Evolutionary conservation across 2,329 filamentous ascomycete species (phyloP), one percentile per base, ranked within the genome.

Genomic region (Fusarium piperis): DNA sequence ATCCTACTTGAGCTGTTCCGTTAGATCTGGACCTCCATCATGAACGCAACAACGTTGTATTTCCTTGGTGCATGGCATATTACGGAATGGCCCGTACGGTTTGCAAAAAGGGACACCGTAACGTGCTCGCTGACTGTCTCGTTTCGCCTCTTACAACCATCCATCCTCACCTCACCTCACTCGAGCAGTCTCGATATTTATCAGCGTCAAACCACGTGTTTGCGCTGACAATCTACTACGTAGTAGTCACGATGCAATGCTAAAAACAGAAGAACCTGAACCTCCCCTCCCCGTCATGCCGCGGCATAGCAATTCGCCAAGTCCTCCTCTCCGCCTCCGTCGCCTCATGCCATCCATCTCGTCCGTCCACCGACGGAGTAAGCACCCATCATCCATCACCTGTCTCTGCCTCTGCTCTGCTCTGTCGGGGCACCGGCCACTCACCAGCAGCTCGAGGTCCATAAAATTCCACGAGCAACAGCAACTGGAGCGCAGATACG

Each of bases 21-120:
- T 57, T 44, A 18, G n/a, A 12, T 53, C 41, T 30, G 26, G 38
- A 33, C 53, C 20, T 26, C 26, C 44, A 48, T 30, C 26, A 23
- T 23, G 23, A 5, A 30, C 26, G 44, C 44, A 59, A 71, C 68
- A 72, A 69, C 68, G 64, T 71, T 71, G 64, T 68, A 69, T 32
- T 39, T n/a, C 6, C 26, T 28, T 48, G 44, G 41, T 46, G 41
- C 11, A 23, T 44, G 13, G 26, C 44, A 48, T 48, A 35, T 32
- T 32, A 48, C 44, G 44, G 26, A 48, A 48, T 48, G 44, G 44
- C 41, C 44, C 44, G 10, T 48, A 48, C 44, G 44, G 26, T 48
- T 48, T 30, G 44, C 26, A 15, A 28, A 56, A 36, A 12, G 23
- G 23, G 20, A 26, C 30, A 56, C 52, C 52, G 52, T 56, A 35